These are phyloP conservation scores for Tricholoma furcatifolium DNA, from an alignment of 768 basidiomycete species.

Conservation along the genomic window DNA sequence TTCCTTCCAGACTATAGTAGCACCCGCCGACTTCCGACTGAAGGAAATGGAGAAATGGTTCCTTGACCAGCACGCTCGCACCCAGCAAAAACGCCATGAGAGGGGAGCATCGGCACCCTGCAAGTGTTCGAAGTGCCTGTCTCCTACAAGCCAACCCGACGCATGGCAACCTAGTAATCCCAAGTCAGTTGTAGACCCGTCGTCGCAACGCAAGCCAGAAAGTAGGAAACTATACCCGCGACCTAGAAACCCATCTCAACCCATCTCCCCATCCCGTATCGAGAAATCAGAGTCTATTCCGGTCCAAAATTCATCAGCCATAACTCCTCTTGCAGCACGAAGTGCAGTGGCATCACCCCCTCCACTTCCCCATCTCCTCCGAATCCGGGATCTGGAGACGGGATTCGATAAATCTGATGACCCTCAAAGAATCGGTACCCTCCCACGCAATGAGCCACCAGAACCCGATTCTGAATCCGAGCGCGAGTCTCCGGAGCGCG, in stretches of 20 bases:
- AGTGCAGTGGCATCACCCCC: slow-evolving; percentile 34
- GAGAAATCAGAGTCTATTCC: slow-evolving; percentile 12
- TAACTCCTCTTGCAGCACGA: background rate
- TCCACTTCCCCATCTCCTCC: slow-evolving; percentile 40
- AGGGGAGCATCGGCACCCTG: slow-evolving; percentile 12
- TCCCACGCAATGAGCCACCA: background rate
- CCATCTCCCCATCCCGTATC: background rate
- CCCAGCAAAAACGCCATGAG: slow-evolving; percentile 16
- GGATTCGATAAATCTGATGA: slow-evolving; percentile 21
- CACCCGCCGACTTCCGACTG: slow-evolving; percentile 69
- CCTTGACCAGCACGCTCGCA: slow-evolving; percentile 49
- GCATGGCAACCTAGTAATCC: slow-evolving; percentile 5
- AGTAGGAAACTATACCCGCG: slow-evolving; percentile 5
- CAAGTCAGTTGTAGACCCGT: background rate
- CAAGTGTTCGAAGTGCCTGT: slow-evolving; percentile 26
- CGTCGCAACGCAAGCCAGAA: slow-evolving; percentile 2
- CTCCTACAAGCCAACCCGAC: background rate
- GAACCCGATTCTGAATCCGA: background rate
- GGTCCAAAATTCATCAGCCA: slow-evolving; percentile 2
- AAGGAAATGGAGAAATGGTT: slow-evolving; percentile 84
- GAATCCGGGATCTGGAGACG: slow-evolving; percentile 20
- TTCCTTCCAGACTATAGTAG: slow-evolving; percentile 64
- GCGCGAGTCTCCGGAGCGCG: background rate
- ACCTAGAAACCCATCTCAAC: slow-evolving; percentile 11
- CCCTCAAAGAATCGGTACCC: slow-evolving; percentile 18